These are phyloP conservation scores for Ceratobasidium sp. DNA, from an alignment of 1,284 basidiomycete genomes.

Conservation along the genomic window DNA sequence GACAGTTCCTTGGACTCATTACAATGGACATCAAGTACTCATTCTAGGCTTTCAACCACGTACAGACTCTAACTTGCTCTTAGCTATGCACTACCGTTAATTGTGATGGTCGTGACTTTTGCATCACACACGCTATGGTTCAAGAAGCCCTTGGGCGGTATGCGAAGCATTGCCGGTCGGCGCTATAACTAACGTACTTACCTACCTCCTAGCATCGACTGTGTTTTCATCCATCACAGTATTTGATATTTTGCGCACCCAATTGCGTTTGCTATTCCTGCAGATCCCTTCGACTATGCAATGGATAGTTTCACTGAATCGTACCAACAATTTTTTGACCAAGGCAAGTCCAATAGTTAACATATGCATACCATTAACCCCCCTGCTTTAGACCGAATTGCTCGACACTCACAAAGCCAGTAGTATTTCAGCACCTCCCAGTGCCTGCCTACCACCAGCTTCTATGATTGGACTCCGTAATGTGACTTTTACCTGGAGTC, in stretches of 20 bases:
- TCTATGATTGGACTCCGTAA: constrained; percentile 53
- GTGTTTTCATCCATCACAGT: constrained; percentile 40
- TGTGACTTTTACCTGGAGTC: constrained; percentile 56
- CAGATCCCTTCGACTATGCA: constrained; percentile 3
- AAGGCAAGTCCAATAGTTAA: constrained; percentile 47
- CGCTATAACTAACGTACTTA: neutral
- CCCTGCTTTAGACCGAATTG: constrained; percentile 55
- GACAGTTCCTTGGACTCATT: constrained; percentile 14
- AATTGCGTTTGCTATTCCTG: constrained; percentile 1
- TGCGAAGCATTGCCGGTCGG: neutral
- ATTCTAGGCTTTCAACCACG: neutral
- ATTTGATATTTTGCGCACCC: constrained; percentile 34
- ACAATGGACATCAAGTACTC: constrained; percentile 25
- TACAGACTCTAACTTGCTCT: neutral
- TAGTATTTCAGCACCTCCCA: constrained; percentile 45
- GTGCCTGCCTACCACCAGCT: constrained; percentile 44
- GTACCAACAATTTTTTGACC: constrained; percentile 56
- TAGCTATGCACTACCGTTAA: neutral
- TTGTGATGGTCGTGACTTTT: constrained; percentile 5
- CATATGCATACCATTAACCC: neutral
- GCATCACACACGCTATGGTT: constrained; percentile 7
- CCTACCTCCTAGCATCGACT: constrained; percentile 15
- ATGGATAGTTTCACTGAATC: constrained; percentile 55
- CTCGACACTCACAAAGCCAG: constrained; percentile 55
- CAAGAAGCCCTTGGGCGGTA: constrained; percentile 7